Percentiles rank a stretch among this genome's conserved stretches.
These are phyloP conservation scores for Pseudodiploospora longispora DNA, from an alignment of 2,329 filamentous ascomycete genomes.

Conservation along the genomic window DNA sequence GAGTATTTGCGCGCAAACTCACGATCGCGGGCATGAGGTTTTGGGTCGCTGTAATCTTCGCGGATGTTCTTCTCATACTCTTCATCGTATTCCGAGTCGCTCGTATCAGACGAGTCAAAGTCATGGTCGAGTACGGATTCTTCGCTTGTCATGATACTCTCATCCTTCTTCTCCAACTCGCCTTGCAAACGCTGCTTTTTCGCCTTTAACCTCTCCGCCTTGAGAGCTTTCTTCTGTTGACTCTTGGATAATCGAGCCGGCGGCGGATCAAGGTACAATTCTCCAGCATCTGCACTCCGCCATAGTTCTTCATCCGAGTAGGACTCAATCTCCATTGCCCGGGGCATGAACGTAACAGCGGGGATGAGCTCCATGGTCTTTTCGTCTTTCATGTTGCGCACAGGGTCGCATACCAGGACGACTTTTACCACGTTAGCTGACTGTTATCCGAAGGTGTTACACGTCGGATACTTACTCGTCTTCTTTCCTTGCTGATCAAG, in stretches of 20 bases:
- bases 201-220: neutral
- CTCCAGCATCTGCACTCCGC: conserved; percentile 16
- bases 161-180: conserved; percentile 6
- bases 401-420: conserved; percentile 17
- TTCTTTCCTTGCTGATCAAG: conserved; percentile 13
- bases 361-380: conserved; percentile 13
- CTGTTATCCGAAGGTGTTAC: neutral
- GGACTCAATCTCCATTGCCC: conserved; percentile 19
- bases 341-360: conserved; percentile 21
- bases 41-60: conserved; percentile 14
- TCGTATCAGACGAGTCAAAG: conserved; percentile 10
- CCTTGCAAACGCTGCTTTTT: conserved; percentile 3
- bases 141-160: neutral
- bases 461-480: conserved; percentile 11
- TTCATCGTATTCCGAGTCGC: conserved; percentile 16
- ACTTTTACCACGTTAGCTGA: conserved; percentile 11
- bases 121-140: conserved; percentile 3
- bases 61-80: too few species aligned
- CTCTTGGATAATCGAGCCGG: conserved; percentile 12
- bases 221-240: conserved; percentile 10
- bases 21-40: conserved; percentile 14
- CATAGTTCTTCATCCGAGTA: conserved; percentile 20
- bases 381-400: conserved; percentile 17
- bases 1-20: conserved; percentile 21
- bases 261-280: conserved; percentile 19